Evolutionary conservation across 176 grass and related monocot species (phyloP).

Genomic region (Aegilops umbellulata): DNA sequence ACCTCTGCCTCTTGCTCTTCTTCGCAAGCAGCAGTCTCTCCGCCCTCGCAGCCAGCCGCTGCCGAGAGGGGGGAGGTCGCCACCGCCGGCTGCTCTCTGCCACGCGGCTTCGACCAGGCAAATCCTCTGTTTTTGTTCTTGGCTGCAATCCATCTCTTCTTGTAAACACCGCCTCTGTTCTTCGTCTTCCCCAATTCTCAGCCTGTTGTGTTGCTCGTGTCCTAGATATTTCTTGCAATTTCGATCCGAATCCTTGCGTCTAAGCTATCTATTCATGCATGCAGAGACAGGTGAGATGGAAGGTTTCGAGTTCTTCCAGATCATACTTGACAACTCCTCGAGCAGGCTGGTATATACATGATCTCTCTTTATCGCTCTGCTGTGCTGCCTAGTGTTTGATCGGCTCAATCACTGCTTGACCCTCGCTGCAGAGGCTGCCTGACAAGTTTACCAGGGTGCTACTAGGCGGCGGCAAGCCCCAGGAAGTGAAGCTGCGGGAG

Average conservation of each 20-base stretch:
- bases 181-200: no score
- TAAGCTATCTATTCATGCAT: background rate
- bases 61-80: no score
- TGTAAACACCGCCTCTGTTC: no score
- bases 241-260: no score
- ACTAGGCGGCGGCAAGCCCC: background rate
- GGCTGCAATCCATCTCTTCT: no score
- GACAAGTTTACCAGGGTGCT: background rate
- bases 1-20: constrained; percentile 29
- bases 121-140: no score
- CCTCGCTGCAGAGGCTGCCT: background rate
- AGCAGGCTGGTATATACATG: constrained; percentile 6
- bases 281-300: background rate
- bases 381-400: background rate
- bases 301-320: constrained; percentile 37
- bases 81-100: no score
- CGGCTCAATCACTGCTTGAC: background rate
- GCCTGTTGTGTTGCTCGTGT: no score
- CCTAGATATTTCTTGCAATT: no score
- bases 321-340: constrained; percentile 20
- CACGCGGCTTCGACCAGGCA: no score
- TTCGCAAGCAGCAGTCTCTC: no score
- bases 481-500: constrained; percentile 33
- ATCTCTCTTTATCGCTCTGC: background rate
- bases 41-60: no score